Conservation (phyloP, 2,329 filamentous ascomycete species). For the Alternaria novae-zelandiae region DNA sequence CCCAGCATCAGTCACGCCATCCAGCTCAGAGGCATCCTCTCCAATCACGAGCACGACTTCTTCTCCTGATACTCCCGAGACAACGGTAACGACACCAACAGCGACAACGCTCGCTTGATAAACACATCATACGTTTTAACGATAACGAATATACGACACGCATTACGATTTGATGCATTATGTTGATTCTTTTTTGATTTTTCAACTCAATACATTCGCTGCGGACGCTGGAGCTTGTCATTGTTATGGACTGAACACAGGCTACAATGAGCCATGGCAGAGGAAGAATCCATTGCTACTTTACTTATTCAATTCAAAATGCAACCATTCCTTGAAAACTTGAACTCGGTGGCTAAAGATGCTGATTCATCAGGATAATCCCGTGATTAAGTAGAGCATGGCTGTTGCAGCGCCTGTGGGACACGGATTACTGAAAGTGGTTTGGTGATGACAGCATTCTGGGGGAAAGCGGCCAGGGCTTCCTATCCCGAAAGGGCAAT, state of each 20-base stretch:
- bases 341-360: not conserved
- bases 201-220: not conserved
- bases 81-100: not conserved
- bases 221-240: not conserved
- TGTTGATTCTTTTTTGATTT: not conserved
- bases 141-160: not conserved
- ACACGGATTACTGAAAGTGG: not conserved
- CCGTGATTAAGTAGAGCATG: not conserved
- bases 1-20: not conserved
- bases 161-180: not conserved
- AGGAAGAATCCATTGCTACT: not conserved
- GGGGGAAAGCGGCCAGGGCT: conserved; percentile 6
- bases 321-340: not conserved
- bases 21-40: not conserved
- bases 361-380: no score
- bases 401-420: not conserved
- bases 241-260: not conserved
- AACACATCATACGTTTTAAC: not conserved
- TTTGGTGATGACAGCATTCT: not conserved
- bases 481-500: conserved; percentile 20
- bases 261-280: no score
- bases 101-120: not conserved
- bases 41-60: not conserved
- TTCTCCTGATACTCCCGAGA: not conserved
- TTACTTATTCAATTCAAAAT: not conserved